Base-by-base conservation (phyloP, 2,329 filamentous ascomycete species). In the Pestalotiopsis sp. region DNA sequence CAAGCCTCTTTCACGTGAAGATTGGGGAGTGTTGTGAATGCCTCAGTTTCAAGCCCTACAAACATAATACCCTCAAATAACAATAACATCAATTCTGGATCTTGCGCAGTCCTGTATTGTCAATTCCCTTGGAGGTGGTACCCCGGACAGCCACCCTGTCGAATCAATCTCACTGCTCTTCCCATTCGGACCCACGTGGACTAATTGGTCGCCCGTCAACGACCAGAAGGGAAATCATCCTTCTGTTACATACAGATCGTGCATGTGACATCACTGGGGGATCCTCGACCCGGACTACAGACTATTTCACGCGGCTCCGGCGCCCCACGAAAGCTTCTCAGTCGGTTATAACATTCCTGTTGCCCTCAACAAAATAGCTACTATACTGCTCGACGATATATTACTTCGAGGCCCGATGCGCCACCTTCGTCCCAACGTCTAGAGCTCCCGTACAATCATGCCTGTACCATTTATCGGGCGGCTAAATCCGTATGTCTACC, bases 401-500 rank as follows among this genome's bases (percentile, higher is more conserved):
- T 59, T 27, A 14, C 57, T 36, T 14, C 23, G 13, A 7, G 27
- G 13, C 4, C 57, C 20, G 25, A 27, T 59, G 57, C 31, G 59
- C 27, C 38, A 27, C 13, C 20, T 31, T 2, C 11, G 20, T 66
- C 23, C 20, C 41, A 38, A 13, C 49, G 14, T 13, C 6, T 38
- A 56, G 31, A 58, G 41, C 39, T 38, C 25, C 39, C 23, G 25
- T 25, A 36, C 23, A 71, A 79, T 78, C 70, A 79, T 80, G 76
- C 77, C 79, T 31, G 75, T 83, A 66, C 80, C 81, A 27, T 82
- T 83, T 69, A 76, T 83, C 72, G 80, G 80, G 62, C 80, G 81
- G 67, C 70, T 83, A 66, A 79, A 80, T 70, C 72, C 78, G 81
- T 82, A 73, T 71, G 80, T 77, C 56, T 20, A 12, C 20, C 23